Percentiles rank a stretch among this genome's conserved stretches.
Evolutionary conservation across 1,139 yeast genomes (phyloP).

Genomic region (Protomyces gravidus): DNA sequence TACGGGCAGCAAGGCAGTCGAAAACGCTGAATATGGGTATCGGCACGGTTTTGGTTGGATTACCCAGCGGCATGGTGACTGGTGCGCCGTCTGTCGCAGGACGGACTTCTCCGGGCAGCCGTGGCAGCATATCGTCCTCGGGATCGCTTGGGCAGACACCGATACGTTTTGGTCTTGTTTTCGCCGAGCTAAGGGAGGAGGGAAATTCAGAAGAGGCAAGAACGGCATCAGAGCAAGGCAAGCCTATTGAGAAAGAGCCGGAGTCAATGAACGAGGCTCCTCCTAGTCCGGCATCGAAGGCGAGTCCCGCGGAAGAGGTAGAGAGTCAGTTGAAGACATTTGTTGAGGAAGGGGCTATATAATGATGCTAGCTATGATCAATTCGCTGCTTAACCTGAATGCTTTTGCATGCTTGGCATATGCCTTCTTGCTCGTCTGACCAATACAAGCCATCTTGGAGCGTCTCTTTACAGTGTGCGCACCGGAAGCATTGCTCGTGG

Average conservation of each 20-base stretch:
- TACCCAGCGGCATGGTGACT: constrained; percentile 29
- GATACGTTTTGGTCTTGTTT: background rate
- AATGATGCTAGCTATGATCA: background rate
- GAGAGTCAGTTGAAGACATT: background rate
- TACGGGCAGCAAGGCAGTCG: no score
- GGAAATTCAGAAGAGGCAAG: background rate
- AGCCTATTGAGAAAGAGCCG: no score
- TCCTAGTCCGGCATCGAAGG: background rate
- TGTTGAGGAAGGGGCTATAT: background rate
- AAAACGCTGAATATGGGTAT: no score
- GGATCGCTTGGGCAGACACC: constrained; percentile 2
- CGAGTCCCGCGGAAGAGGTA: background rate
- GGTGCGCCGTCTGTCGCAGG: background rate
- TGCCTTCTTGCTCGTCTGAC: constrained; percentile 31
- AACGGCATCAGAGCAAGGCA: no score
- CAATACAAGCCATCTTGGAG: constrained; percentile 41
- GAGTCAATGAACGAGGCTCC: background rate
- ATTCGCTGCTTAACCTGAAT: constrained; percentile 9
- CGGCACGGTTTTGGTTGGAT: constrained; percentile 30
- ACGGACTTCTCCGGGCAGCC: constrained; percentile 6
- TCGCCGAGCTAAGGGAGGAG: background rate
- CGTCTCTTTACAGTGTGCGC: constrained; percentile 38
- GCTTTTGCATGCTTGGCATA: constrained; percentile 11
- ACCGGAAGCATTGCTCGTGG: constrained; percentile 40
- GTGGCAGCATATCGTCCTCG: background rate